Evolutionary conservation across 345 rosid species (phyloP), one percentile per base, ranked within the genome.

Genomic region (Stellera chamaejasme): DNA sequence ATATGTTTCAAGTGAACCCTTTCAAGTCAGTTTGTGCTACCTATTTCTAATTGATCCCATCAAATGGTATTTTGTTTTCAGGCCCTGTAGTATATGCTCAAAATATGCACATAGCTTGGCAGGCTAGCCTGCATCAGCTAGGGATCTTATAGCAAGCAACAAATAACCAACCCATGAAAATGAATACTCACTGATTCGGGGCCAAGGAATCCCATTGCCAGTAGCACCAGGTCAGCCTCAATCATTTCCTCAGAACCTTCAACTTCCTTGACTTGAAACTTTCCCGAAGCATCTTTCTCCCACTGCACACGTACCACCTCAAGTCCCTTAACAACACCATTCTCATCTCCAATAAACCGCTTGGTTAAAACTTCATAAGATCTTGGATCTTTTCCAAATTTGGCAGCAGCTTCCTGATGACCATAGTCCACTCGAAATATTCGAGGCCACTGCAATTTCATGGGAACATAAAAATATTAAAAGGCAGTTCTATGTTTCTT

Each of bases 201-300:
- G 52, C 99, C 99, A 9, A 94, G 95, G 76, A 94, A 94, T 6
- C 99, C 99, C 99, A 94, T 87, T 27, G 99, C 99, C 44, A 94
- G 77, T 32, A 94, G 69, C 48, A 87, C 90, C 6, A 94, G 82
- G 69, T 94, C 96, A 6, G 97, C 96, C 68, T 79, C 90, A 6
- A 94, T 83, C 48, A 78, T 77, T 71, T 90, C 96, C 72, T 85
- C 88, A 0, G 84, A 71, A 52, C 96, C 99, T 68, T 94, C 89
- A 0, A 90, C 72, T 67, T 90, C 99, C 78, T 85, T 83, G 58
- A 87, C 77, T 48, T 85, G 87, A 69, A 94, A 90, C 70, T 60
- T 83, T 41, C 99, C 99, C 26, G 72, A 57, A 4, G 80, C 83
- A 71, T 94, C 99, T 78, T 87, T 94, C 79, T 90, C 96, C 99